Base-by-base conservation (phyloP, 805 yeast species). In the Kodamaea fukazawae region DNA sequence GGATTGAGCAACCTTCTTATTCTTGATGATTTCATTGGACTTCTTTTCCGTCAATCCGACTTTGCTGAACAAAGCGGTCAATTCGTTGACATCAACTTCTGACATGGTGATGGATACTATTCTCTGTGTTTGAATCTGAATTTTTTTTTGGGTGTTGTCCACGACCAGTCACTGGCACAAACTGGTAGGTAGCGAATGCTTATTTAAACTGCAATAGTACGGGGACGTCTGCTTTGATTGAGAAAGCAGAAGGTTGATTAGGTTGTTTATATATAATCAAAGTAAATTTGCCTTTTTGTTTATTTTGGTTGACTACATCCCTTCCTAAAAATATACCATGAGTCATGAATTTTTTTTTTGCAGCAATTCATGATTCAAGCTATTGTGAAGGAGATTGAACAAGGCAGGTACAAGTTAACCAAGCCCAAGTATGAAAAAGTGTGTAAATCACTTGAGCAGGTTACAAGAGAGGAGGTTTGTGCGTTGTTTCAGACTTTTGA, bases 1-100 rank as follows among this genome's bases (percentile, higher is more conserved):
- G 1, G 95, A 78, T 29, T 70, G 68, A 12, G 91, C 76, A 29
- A 90, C 95, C 61, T 90, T 90, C 58, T 81, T 81, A 68, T 93
- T 91, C 61, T 88, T 91, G 41, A 79, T 61, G 42, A 89, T 82
- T 57, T 93, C 98, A 36, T 79, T 77, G 44, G 86, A 72, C 60
- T 86, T 87, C 50, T 79, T 71, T 12, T 83, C 91, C 50, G 76
- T 79, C 49, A 86, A 78, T 10, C 95, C 95, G 42, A 83, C 58
- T 37, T 61, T 54, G 41, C 63, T 53, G 42, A 78, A 76, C 25
- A 61, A 58, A 15, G 49, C 46, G 6, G 54, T 47, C 34, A 68
- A 51, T 41, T 67, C 71, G 34, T 56, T 61, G 12, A 38, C 36
- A 12, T 32, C 36, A 10, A 27, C 6, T 20, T 32, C 35, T 7